Evolutionary conservation across 306 rosid genomes (phyloP), one percentile per base, ranked within the genome.

Genomic region (Ceratonia siliqua): DNA sequence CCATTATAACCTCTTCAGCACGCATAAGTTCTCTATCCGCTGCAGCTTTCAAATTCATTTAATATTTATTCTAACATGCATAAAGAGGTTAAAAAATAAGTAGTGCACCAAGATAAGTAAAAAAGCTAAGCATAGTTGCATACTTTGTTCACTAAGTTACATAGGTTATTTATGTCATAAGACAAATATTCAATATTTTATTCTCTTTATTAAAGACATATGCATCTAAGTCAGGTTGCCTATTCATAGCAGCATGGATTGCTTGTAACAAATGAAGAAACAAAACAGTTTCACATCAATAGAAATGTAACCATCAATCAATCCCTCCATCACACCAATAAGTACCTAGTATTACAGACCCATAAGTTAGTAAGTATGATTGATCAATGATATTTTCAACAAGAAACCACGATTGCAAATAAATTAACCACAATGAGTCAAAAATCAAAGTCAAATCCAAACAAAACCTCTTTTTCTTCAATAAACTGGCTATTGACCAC

Each of bases 181-280:
- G 52, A 63, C 79, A 75, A 76, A 91, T 92, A 95, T 88, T 90
- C 75, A 94, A 46, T 15, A 75, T 68, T 73, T 87, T 91, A 85
- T 85, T 94, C 85, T 94, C 96, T 72, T 88, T 96, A 21, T 79
- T 61, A 77, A 83, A 88, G 82, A 70, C 86, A 69, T 3, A 81
- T 36, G 91, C 89, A 81, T 94, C 99, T 78, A 90, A 78, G 56
- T 87, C 92, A 68, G 96, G 96, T 81, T 94, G 96, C 80, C 93
- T 88, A 72, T 79, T 75, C 82, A 90, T 96, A 11, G 96, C 97
- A 72, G 95, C 83, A 83, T 94, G 99, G 85, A 94, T 88, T 75
- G 96, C 86, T 89, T 90, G 85, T 77, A 94, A 74, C 82, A 94
- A 94, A 83, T 90, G 95, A 70, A 92, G 68, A 69, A 92, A 84